These are phyloP conservation scores for Lodderomyces elongisporus DNA, from an alignment of 1,139 yeast genomes.

Conservation along the genomic window DNA sequence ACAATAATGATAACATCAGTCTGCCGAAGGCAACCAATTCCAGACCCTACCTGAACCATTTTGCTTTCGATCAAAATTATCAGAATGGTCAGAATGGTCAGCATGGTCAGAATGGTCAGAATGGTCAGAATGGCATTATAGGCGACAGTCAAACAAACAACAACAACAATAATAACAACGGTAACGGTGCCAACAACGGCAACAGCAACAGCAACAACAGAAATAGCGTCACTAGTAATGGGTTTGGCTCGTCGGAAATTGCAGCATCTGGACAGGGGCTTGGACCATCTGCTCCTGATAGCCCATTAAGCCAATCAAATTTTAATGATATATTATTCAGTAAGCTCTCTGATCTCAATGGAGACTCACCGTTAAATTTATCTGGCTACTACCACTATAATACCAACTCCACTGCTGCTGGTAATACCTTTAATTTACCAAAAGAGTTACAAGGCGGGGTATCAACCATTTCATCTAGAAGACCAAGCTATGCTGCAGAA, in stretches of 20 bases:
- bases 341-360: constrained; percentile 21
- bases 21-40: neutral
- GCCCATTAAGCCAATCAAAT: constrained; percentile 13
- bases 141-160: no score
- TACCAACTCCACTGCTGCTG: constrained; percentile 3
- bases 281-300: no score
- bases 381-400: constrained; percentile 6
- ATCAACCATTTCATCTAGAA: constrained; percentile 54
- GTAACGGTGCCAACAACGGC: constrained; percentile 7
- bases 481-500: constrained; percentile 66
- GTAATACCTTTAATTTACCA: constrained; percentile 45
- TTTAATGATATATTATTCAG: constrained; percentile 27
- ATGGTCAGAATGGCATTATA: no score
- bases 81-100: no score
- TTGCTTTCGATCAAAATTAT: constrained; percentile 2
- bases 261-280: no score
- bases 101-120: no score
- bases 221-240: neutral
- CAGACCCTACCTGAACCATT: neutral
- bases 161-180: constrained; percentile 7
- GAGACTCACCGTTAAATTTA: constrained; percentile 5
- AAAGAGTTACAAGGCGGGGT: constrained; percentile 61
- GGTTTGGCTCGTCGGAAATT: no score
- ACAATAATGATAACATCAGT: constrained; percentile 4
- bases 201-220: neutral